A percentile compares a stretch with the other conserved stretches of the same genome.
These are phyloP conservation scores for Pulveroboletus sp. DNA, from an alignment of 1,284 basidiomycete species.

Conservation along the genomic window DNA sequence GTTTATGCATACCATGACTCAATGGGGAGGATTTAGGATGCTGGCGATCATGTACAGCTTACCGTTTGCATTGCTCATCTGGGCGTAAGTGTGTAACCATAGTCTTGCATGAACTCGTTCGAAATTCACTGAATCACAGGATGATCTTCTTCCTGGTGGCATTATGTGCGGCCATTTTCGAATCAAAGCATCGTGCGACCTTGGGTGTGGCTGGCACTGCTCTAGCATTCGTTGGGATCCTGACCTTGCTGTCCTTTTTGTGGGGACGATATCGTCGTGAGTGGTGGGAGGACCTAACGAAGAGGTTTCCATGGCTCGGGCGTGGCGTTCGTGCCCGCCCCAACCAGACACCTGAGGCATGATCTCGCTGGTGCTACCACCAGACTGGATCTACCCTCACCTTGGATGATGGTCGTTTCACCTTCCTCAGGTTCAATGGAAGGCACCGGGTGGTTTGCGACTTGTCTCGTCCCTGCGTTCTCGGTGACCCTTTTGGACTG, in stretches of 20 bases:
- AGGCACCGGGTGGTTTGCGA: too few species aligned
- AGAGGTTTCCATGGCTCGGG: neutral
- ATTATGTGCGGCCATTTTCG: too few species aligned
- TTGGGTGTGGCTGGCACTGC: neutral
- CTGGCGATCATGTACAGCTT: slow-evolving; percentile 1
- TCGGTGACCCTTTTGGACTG: too few species aligned
- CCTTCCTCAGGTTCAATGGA: too few species aligned
- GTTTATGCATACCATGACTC: neutral
- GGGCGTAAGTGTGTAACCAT: neutral
- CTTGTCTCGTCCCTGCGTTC: too few species aligned
- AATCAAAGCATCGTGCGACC: too few species aligned
- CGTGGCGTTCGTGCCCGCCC: neutral
- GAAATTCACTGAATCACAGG: neutral
- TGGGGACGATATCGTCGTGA: neutral
- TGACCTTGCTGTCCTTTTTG: neutral
- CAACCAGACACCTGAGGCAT: neutral
- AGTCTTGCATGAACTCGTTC: neutral
- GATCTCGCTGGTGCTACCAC: neutral
- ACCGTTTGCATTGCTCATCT: neutral
- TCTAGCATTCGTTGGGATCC: neutral
- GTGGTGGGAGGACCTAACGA: neutral
- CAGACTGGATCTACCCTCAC: neutral
- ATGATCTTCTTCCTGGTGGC: neutral
- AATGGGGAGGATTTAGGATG: neutral
- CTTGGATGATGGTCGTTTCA: too few species aligned